These are phyloP conservation scores for Puccinia sorghi DNA, from an alignment of 1,284 basidiomycete genomes.

Conservation along the genomic window DNA sequence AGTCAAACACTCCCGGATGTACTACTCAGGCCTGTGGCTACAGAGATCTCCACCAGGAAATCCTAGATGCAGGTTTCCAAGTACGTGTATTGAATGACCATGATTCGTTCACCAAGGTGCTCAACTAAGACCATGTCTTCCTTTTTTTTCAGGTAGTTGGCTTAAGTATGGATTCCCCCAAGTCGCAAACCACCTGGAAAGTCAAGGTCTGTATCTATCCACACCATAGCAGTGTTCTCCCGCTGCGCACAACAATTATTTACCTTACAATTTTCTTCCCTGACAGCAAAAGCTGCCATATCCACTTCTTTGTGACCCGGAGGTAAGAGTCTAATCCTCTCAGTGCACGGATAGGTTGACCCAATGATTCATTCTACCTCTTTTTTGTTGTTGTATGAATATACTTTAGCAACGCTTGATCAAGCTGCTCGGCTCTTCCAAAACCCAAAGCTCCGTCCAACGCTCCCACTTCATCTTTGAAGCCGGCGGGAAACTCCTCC, in stretches of 20 bases:
- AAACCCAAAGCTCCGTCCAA: conserved; percentile 48
- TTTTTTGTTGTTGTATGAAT: not conserved
- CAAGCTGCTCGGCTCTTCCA: conserved; percentile 50
- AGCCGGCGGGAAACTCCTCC: conserved; percentile 51
- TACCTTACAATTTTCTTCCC: not conserved
- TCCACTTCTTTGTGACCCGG: conserved; percentile 52
- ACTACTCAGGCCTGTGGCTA: conserved; percentile 53
- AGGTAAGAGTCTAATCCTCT: conserved; percentile 37
- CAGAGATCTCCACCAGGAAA: conserved; percentile 52
- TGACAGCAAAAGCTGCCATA: conserved; percentile 51
- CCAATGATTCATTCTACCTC: not conserved
- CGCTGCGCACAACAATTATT: not conserved
- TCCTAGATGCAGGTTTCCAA: conserved; percentile 51
- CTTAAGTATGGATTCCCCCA: conserved; percentile 51
- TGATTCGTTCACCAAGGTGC: not conserved
- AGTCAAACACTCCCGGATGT: conserved; percentile 52
- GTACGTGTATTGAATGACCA: conserved; percentile 28
- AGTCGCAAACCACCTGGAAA: conserved; percentile 51
- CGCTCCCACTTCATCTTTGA: conserved; percentile 52
- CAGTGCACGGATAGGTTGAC: not conserved
- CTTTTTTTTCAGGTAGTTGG: conserved; percentile 50
- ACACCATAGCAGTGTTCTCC: not conserved
- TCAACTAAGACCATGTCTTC: no score
- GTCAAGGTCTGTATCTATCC: conserved; percentile 26
- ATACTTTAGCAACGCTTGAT: conserved; percentile 41